These are phyloP conservation scores for Mytilinidion resinicola DNA, from an alignment of 495 filamentous ascomycete genomes.

Conservation along the genomic window DNA sequence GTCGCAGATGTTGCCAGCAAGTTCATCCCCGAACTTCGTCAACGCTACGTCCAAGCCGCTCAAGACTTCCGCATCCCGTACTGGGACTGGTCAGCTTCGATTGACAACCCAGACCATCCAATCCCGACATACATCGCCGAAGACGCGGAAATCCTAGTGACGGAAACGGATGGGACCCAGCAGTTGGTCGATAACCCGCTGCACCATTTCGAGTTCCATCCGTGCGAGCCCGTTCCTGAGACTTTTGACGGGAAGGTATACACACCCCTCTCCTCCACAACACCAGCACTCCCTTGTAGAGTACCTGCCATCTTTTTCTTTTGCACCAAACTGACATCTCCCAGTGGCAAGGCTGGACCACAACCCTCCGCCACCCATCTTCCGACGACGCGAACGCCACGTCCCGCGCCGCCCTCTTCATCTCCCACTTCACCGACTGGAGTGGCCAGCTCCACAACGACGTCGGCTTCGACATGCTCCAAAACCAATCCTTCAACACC, in stretches of 20 bases:
- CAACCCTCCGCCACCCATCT: slow-evolving; percentile 23
- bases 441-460: slow-evolving; percentile 15
- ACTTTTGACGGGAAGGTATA: slow-evolving; percentile 7
- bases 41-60: slow-evolving; percentile 5
- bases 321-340: background rate
- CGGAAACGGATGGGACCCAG: background rate
- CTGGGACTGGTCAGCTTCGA: slow-evolving; percentile 16
- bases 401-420: slow-evolving; percentile 23
- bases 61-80: slow-evolving; percentile 21
- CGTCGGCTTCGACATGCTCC: slow-evolving; percentile 22
- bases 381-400: slow-evolving; percentile 2
- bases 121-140: background rate
- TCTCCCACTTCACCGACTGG: slow-evolving; percentile 3
- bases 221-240: background rate
- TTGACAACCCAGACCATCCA: too few species aligned
- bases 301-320: background rate
- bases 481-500: slow-evolving; percentile 7
- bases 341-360: slow-evolving; percentile 13
- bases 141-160: background rate
- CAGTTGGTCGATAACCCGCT: slow-evolving; percentile 13
- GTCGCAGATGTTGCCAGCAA: background rate
- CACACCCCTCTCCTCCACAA: background rate
- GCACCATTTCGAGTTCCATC: slow-evolving; percentile 14
- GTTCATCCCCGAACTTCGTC: background rate
- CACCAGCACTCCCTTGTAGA: background rate